These are phyloP conservation scores for Pichia ethanolica DNA, from an alignment of 805 yeast genomes.

Conservation along the genomic window DNA sequence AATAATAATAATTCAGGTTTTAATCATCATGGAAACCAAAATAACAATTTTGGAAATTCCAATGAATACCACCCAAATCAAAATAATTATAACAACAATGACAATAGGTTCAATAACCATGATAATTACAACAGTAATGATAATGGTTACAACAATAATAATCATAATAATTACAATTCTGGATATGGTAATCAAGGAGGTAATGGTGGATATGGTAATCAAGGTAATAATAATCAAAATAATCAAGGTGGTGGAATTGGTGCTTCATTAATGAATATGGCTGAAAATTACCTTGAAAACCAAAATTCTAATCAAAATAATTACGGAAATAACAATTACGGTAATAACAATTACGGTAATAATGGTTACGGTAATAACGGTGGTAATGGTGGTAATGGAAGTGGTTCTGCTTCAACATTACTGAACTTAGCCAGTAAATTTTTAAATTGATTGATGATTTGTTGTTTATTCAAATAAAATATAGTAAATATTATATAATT, in stretches of 20 bases:
- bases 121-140: background rate
- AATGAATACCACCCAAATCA: no score
- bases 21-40: no score
- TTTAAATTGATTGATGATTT: background rate
- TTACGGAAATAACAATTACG: background rate
- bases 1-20: background rate
- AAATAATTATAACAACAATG: no score
- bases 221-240: background rate
- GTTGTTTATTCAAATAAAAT: no score
- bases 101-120: background rate
- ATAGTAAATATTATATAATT: no score
- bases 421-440: constrained; percentile 11
- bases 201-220: background rate
- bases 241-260: constrained; percentile 1
- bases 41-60: no score
- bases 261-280: background rate
- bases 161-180: background rate
- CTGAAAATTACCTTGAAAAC: constrained; percentile 1
- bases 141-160: background rate
- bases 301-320: background rate
- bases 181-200: background rate
- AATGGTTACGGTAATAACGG: background rate
- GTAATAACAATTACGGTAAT: background rate
- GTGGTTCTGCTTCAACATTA: constrained; percentile 6
- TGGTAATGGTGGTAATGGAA: background rate